These are phyloP conservation scores for Salix purpurea DNA, from an alignment of 345 rosid genomes.

Conservation along the genomic window DNA sequence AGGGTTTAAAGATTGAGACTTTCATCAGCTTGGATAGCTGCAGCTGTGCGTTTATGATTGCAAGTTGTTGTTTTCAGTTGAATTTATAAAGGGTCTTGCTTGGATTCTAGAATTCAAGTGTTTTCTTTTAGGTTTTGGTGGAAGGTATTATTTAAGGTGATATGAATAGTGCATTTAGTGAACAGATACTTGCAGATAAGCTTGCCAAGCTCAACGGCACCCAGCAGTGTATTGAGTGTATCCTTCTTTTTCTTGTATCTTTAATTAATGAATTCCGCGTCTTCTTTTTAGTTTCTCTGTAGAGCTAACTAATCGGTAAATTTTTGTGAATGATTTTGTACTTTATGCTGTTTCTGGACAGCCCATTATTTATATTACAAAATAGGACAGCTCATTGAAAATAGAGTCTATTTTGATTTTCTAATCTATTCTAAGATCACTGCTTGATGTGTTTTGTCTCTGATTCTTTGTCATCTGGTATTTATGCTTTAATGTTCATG, in stretches of 20 bases:
- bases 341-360: not conserved
- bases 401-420: not conserved
- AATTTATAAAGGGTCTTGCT: not conserved
- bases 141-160: conserved; percentile 28
- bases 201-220: conserved; percentile 97
- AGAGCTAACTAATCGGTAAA: not conserved
- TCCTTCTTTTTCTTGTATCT: conserved; percentile 29
- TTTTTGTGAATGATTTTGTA: not conserved
- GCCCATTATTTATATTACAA: not conserved
- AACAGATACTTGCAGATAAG: conserved; percentile 91
- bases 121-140: not conserved
- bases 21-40: conserved; percentile 3
- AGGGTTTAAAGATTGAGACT: conserved; percentile 14
- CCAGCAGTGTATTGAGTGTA: conserved; percentile 97
- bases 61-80: not conserved
- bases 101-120: not conserved
- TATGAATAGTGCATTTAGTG: conserved; percentile 92
- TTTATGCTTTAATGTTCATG: not conserved
- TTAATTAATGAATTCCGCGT: not conserved
- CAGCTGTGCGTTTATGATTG: not conserved
- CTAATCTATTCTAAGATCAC: not conserved
- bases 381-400: not conserved
- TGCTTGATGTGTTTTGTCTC: not conserved
- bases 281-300: not conserved
- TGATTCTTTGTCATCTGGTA: not conserved